Conservation (phyloP, 768 basidiomycete species). For the Rubroboletus satanas region DNA sequence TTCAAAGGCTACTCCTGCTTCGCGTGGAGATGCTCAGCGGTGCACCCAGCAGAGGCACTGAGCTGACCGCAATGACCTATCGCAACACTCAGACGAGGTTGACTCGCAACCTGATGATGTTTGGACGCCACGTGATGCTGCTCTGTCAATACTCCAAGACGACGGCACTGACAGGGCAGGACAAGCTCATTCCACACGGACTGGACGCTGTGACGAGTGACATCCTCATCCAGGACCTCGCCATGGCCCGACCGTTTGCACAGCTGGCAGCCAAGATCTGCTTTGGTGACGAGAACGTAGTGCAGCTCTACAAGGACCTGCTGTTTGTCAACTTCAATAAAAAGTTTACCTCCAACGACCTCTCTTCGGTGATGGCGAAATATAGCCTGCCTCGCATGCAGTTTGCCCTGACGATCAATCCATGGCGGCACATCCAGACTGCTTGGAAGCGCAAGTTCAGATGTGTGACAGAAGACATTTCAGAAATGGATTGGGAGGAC, state of each 20-base stretch:
- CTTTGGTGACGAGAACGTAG: background rate
- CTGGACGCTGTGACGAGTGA: background rate
- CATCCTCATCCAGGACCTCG: background rate
- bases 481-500: background rate
- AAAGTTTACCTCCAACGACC: background rate
- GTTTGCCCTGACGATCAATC: background rate
- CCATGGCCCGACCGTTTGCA: background rate
- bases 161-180: too few relatives aligned
- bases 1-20: slow-evolving; percentile 1
- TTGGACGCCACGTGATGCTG: background rate
- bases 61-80: background rate
- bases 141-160: background rate
- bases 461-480: background rate
- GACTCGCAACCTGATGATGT: background rate
- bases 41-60: slow-evolving; percentile 12
- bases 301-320: background rate
- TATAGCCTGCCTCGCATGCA: background rate
- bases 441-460: slow-evolving; percentile 3
- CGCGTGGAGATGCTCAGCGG: slow-evolving; percentile 11
- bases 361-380: background rate
- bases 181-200: slow-evolving; percentile 1
- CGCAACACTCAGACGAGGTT: background rate
- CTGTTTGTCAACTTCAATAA: background rate
- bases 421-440: background rate
- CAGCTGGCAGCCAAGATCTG: background rate